Percentiles rank a stretch among this genome's conserved stretches.
Conservation (phyloP, 202 grass and related monocot genomes). For the Saccharum hybrid region DNA sequence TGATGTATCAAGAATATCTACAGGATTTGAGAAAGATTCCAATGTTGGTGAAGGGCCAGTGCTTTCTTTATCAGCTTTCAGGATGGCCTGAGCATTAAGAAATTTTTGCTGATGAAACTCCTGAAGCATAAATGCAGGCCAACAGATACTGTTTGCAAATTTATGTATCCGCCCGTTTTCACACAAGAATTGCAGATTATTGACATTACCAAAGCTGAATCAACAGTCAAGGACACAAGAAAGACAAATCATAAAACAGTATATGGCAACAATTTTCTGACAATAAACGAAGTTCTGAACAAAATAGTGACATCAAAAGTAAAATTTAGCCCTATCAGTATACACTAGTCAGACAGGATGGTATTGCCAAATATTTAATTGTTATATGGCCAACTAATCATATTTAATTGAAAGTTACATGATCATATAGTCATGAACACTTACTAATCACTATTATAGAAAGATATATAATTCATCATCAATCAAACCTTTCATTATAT, state of each 20-base stretch:
- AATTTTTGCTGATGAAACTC: constrained; percentile 65
- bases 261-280: constrained; percentile 35
- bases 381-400: neutral
- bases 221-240: constrained; percentile 62
- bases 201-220: constrained; percentile 90
- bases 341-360: neutral
- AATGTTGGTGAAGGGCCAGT: constrained; percentile 35
- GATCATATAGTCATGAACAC: constrained; percentile 9
- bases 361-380: neutral
- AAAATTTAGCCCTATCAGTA: constrained; percentile 12
- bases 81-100: constrained; percentile 39
- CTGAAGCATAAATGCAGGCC: constrained; percentile 92
- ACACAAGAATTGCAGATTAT: constrained; percentile 94
- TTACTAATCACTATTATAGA: constrained; percentile 10
- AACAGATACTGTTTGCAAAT: constrained; percentile 96
- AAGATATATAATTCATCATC: neutral
- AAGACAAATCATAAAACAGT: constrained; percentile 21
- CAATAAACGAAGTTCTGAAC: constrained; percentile 22
- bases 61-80: constrained; percentile 40
- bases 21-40: constrained; percentile 55
- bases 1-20: constrained; percentile 60
- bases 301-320: constrained; percentile 21
- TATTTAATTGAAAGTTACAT: neutral
- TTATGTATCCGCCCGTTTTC: constrained; percentile 97
- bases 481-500: neutral